Evolutionary conservation across 2,329 filamentous ascomycete genomes (phyloP).

Genomic region (Monilinia vaccinii-corymbosi): DNA sequence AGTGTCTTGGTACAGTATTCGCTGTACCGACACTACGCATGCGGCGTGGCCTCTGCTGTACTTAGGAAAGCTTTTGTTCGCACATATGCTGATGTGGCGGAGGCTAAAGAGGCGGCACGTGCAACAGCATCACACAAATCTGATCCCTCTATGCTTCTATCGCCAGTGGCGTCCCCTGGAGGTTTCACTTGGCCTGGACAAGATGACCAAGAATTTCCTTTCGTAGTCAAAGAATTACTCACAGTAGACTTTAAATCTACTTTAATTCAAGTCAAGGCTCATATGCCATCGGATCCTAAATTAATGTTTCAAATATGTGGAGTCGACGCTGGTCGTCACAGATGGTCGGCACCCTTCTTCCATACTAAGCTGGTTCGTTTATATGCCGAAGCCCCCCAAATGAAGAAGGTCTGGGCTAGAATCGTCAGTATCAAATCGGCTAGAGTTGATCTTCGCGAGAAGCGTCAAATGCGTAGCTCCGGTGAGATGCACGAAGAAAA

Average conservation of each 20-base stretch:
- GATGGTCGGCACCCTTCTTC: conserved; percentile 79
- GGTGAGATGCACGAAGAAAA: conserved; percentile 60
- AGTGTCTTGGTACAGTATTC: conserved; percentile 83
- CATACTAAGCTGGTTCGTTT: conserved; percentile 70
- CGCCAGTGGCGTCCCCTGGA: conserved; percentile 23
- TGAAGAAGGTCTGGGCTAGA: conserved; percentile 77
- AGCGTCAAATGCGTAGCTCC: conserved; percentile 54
- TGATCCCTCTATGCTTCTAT: conserved; percentile 19
- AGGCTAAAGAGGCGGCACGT: conserved; percentile 31
- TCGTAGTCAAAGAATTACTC: conserved; percentile 51
- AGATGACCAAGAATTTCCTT: conserved; percentile 15
- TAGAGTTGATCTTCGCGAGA: conserved; percentile 71
- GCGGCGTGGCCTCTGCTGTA: conserved; percentile 72
- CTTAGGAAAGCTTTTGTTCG: conserved; percentile 60
- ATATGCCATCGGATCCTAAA: conserved; percentile 80
- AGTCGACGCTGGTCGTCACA: conserved; percentile 72
- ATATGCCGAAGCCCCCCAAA: conserved; percentile 77
- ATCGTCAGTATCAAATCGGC: conserved; percentile 75
- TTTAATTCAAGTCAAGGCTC: conserved; percentile 79
- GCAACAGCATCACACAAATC: conserved; percentile 11
- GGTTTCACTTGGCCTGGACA: conserved; percentile 12
- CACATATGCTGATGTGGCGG: conserved; percentile 38
- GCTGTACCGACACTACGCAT: conserved; percentile 83
- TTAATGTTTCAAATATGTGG: conserved; percentile 85
- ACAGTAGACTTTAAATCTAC: conserved; percentile 74